Evolutionary conservation across 345 rosid genomes (phyloP).

Genomic region (Syzygium grande): DNA sequence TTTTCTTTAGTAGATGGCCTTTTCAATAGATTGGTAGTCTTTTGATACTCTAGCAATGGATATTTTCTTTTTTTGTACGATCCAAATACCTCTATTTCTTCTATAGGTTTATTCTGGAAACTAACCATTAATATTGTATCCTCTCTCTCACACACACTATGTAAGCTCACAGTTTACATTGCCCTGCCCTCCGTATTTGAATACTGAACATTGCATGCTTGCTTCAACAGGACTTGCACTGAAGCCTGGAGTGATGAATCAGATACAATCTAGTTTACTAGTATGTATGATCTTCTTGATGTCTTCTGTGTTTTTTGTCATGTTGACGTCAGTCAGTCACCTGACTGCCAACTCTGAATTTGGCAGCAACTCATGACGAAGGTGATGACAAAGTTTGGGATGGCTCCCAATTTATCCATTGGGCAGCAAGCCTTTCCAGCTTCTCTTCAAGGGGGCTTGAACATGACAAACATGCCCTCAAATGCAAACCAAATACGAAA

Average conservation of each 20-base stretch:
- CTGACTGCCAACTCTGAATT: conserved; percentile 17
- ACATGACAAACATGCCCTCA: conserved; percentile 21
- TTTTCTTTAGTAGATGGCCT: neutral
- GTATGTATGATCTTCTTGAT: conserved; percentile 26
- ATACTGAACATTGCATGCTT: neutral
- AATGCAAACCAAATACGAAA: conserved; percentile 30
- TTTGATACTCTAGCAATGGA: neutral
- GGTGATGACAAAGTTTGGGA: conserved; percentile 66
- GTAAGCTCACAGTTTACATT: neutral
- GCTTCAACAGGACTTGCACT: conserved; percentile 60
- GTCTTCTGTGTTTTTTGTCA: neutral
- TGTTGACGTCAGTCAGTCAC: conserved; percentile 3
- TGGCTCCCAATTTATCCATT: conserved; percentile 20
- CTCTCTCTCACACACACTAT: neutral
- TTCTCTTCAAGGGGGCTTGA: conserved; percentile 31
- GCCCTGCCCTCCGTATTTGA: neutral
- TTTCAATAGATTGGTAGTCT: neutral
- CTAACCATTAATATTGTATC: neutral
- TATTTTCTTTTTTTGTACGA: neutral
- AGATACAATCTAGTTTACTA: conserved; percentile 48
- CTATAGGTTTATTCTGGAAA: neutral
- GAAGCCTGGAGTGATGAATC: conserved; percentile 72
- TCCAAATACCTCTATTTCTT: neutral
- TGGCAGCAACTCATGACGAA: conserved; percentile 42
- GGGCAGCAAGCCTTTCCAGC: conserved; percentile 30